Conservation (phyloP, 176 grass and related monocot genomes). For the Triticum timopheevii region DNA sequence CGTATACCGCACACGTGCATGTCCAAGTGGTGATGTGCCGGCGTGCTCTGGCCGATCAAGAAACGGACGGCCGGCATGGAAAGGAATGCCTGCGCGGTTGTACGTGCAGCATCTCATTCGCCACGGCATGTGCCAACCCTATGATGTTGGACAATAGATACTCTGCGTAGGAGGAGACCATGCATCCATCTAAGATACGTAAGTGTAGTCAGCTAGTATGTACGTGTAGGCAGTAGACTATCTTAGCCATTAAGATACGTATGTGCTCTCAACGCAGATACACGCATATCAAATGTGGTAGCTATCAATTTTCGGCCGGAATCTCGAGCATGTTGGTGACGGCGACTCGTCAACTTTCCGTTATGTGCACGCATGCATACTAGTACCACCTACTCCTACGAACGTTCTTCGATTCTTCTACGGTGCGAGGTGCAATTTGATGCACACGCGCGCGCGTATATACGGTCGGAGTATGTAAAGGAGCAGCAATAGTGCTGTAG, state of each 20-base stretch:
- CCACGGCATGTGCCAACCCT: not conserved
- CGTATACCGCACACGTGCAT: not conserved
- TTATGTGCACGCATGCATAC: not conserved
- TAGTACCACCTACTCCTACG: not conserved
- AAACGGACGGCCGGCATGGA: not conserved
- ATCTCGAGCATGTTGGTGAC: not conserved
- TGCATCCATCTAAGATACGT: not conserved
- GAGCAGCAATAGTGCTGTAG: not conserved
- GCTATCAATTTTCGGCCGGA: not conserved
- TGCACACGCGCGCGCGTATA: not conserved
- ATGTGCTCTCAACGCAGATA: not conserved
- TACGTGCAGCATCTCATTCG: not conserved
- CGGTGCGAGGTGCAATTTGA: not conserved
- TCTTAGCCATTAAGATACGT: not conserved
- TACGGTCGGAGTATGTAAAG: not conserved
- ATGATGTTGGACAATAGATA: not conserved
- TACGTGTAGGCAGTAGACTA: not conserved
- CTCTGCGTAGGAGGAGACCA: not conserved
- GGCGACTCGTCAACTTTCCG: not conserved
- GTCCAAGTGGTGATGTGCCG: not conserved
- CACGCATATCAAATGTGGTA: not conserved
- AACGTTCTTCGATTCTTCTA: not conserved
- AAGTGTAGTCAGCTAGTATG: not conserved
- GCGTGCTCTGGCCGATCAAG: not conserved
- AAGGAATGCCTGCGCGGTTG: not conserved